phyloP scores from a whole-genome alignment of 2,329 filamentous ascomycete genomes.

The Mollisia scopiformis region DNA sequence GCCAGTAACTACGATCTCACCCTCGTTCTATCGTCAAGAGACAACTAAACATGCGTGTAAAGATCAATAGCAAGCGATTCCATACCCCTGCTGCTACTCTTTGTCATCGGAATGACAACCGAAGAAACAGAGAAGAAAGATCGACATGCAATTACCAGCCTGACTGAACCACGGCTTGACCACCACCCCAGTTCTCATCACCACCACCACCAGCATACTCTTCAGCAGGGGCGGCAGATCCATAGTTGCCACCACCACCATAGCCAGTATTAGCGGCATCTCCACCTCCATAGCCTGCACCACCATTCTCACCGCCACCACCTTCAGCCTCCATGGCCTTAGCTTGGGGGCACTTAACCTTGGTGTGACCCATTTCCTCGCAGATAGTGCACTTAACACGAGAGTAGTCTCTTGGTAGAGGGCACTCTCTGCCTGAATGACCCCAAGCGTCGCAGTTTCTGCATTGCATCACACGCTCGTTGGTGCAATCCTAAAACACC shows the following conservation, averaged over 20 bases:
- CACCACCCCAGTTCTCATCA: background rate
- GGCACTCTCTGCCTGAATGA: slow-evolving; percentile 60
- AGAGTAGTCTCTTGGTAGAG: slow-evolving; percentile 51
- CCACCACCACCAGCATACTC: background rate
- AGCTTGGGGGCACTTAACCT: background rate
- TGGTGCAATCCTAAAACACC: slow-evolving; percentile 36
- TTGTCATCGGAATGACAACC: background rate
- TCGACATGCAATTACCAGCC: background rate
- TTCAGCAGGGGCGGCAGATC: background rate
- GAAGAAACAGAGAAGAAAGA: background rate
- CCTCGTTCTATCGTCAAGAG: background rate
- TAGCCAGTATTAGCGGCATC: background rate
- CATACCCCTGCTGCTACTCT: background rate
- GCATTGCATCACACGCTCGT: slow-evolving; percentile 55
- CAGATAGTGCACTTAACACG: slow-evolving; percentile 64
- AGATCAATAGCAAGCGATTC: background rate
- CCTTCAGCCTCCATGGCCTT: slow-evolving; percentile 1
- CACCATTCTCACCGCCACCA: background rate
- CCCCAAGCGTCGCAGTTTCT: slow-evolving; percentile 66
- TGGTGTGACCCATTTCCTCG: slow-evolving; percentile 35
- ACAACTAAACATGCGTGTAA: background rate
- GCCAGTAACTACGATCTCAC: background rate
- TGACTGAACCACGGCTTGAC: background rate
- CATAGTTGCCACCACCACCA: background rate
- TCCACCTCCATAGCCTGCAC: background rate